Percentiles rank a stretch among this genome's conserved stretches.
Conservation (phyloP, 768 basidiomycete genomes). For the Trametes cubensis region DNA sequence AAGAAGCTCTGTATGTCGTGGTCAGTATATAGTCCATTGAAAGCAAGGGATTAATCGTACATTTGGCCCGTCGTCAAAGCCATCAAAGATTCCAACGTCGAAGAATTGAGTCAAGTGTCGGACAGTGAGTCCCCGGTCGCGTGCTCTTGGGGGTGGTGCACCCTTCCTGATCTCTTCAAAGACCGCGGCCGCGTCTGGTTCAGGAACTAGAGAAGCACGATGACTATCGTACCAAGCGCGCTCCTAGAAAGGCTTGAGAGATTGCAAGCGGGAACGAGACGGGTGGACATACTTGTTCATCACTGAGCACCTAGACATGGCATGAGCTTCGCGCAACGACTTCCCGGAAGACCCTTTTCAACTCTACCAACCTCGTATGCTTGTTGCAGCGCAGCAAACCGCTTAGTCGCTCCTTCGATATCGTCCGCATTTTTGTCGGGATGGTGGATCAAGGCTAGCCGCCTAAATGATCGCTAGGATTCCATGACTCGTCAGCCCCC, state of each 20-base stretch:
- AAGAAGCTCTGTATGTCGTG: slow-evolving; percentile 74
- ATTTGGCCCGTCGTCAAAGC: slow-evolving; percentile 63
- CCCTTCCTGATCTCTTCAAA: slow-evolving; percentile 86
- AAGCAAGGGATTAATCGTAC: slow-evolving; percentile 40
- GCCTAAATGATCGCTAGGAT: slow-evolving; percentile 76
- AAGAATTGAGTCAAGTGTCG: slow-evolving; percentile 86
- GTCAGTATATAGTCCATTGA: neutral
- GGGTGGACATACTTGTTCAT: slow-evolving; percentile 73
- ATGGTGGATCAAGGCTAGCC: slow-evolving; percentile 81
- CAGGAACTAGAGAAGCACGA: slow-evolving; percentile 74
- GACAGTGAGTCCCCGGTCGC: slow-evolving; percentile 77
- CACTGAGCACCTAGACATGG: slow-evolving; percentile 74
- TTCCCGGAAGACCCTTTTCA: neutral
- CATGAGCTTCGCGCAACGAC: slow-evolving; percentile 1
- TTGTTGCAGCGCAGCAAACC: slow-evolving; percentile 88
- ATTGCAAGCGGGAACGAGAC: neutral
- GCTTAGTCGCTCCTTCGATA: slow-evolving; percentile 81
- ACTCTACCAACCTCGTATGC: slow-evolving; percentile 83
- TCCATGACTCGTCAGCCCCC: neutral
- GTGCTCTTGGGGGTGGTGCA: slow-evolving; percentile 50
- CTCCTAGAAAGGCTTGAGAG: slow-evolving; percentile 60
- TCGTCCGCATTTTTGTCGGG: slow-evolving; percentile 88
- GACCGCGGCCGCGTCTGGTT: slow-evolving; percentile 81
- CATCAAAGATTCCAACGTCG: slow-evolving; percentile 66
- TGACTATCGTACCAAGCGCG: slow-evolving; percentile 98